Conservation (phyloP, 2,329 filamentous ascomycete species). For the Sporothrix inflata region DNA sequence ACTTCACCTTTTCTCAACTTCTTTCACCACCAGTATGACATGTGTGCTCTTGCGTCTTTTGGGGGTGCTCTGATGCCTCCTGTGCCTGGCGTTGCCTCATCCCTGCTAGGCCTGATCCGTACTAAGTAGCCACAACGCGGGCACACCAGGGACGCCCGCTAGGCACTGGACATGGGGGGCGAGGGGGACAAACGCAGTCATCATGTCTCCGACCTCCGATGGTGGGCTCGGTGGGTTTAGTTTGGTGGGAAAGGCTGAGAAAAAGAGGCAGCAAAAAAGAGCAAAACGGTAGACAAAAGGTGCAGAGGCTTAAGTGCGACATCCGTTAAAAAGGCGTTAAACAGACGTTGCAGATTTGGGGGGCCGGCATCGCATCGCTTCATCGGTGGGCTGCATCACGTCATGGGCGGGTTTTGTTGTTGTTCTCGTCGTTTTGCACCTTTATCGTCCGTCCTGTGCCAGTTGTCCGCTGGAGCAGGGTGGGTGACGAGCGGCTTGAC, state of each 20-base stretch:
- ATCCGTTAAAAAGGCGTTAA: background rate
- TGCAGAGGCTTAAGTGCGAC: background rate
- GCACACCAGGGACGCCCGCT: background rate
- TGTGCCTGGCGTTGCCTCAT: constrained; percentile 18
- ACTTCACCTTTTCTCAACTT: background rate
- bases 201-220: background rate
- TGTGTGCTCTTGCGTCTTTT: constrained; percentile 22
- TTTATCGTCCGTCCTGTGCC: background rate
- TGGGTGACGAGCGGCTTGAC: background rate
- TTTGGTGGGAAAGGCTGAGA: too few species aligned
- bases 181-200: too few species aligned
- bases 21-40: background rate
- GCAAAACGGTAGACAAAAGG: background rate
- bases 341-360: background rate
- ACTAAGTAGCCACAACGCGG: background rate
- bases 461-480: background rate
- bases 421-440: background rate
- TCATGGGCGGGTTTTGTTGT: constrained; percentile 12
- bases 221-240: background rate
- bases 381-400: constrained; percentile 28
- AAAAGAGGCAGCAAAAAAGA: too few species aligned
- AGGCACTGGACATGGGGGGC: too few species aligned
- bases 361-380: constrained; percentile 24
- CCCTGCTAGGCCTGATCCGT: constrained; percentile 12
- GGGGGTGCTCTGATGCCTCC: constrained; percentile 15